These are phyloP conservation scores for Stromatinia cepivora DNA, from an alignment of 2,329 filamentous ascomycete genomes.

Conservation along the genomic window DNA sequence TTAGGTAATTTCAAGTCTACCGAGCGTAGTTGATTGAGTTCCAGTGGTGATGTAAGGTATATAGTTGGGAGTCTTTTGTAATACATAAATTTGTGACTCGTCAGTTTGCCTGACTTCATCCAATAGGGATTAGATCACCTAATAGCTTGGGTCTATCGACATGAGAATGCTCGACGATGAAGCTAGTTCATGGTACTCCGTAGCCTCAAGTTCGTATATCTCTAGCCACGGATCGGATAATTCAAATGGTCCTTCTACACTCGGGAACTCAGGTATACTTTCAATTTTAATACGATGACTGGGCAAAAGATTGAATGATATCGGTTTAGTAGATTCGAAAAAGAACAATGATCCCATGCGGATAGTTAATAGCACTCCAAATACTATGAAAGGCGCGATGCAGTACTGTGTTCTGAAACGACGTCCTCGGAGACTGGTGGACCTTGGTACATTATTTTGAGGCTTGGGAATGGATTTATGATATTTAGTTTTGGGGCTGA, in stretches of 20 bases:
- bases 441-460: no score
- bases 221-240: background rate
- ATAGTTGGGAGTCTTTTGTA: background rate
- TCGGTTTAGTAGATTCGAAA: background rate
- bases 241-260: background rate
- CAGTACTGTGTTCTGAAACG: background rate
- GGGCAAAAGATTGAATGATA: background rate
- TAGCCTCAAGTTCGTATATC: background rate
- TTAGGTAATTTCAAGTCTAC: background rate
- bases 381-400: background rate
- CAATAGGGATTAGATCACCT: background rate
- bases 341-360: background rate
- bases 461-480: no score
- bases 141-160: background rate
- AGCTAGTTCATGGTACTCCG: background rate
- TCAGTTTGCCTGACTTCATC: background rate
- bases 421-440: background rate
- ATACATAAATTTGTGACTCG: background rate
- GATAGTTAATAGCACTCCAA: background rate
- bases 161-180: background rate
- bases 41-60: background rate
- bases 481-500: background rate
- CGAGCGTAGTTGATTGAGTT: background rate
- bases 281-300: background rate
- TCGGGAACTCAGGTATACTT: background rate